Evolutionary conservation across 2,329 filamentous ascomycete species (phyloP).

Genomic region (Paecilomyces variotii): DNA sequence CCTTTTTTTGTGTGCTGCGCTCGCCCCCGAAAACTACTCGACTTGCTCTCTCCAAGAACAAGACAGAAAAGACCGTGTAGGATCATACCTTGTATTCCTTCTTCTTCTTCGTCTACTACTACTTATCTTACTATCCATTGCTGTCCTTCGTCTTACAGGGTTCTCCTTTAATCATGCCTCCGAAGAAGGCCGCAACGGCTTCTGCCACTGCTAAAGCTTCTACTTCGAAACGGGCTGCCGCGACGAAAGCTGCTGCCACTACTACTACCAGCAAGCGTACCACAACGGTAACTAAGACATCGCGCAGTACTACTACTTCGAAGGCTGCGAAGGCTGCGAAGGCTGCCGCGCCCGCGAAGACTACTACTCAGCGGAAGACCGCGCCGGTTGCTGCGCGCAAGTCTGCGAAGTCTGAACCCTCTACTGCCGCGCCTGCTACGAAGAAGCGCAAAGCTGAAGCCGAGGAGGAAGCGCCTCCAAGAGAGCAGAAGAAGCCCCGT

Average conservation of each 20-base stretch:
- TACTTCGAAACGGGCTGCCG: constrained; percentile 8
- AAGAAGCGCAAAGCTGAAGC: constrained; percentile 29
- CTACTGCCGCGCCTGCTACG: constrained; percentile 9
- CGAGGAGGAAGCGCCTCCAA: constrained; percentile 17
- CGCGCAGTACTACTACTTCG: constrained; percentile 4
- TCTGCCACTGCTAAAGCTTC: not conserved
- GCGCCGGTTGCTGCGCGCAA: constrained; percentile 9
- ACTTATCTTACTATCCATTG: not conserved
- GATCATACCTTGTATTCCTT: not conserved
- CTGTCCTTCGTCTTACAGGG: not conserved
- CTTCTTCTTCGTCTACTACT: not conserved
- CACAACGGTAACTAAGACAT: not conserved
- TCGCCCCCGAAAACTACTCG: not conserved
- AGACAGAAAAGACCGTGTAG: not conserved
- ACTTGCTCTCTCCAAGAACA: not conserved
- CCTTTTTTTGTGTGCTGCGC: not conserved
- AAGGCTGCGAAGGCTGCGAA: not conserved
- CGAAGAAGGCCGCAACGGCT: constrained; percentile 15
- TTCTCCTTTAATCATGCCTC: constrained; percentile 15
- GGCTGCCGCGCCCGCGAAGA: constrained; percentile 5
- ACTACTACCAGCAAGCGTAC: not conserved
- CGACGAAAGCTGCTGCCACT: not conserved
- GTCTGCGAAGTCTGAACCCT: constrained; percentile 6
- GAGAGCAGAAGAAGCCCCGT: constrained; percentile 23
- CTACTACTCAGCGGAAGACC: constrained; percentile 13